phyloP scores from a whole-genome alignment of 768 basidiomycete species.

The Mycena chlorophos region DNA sequence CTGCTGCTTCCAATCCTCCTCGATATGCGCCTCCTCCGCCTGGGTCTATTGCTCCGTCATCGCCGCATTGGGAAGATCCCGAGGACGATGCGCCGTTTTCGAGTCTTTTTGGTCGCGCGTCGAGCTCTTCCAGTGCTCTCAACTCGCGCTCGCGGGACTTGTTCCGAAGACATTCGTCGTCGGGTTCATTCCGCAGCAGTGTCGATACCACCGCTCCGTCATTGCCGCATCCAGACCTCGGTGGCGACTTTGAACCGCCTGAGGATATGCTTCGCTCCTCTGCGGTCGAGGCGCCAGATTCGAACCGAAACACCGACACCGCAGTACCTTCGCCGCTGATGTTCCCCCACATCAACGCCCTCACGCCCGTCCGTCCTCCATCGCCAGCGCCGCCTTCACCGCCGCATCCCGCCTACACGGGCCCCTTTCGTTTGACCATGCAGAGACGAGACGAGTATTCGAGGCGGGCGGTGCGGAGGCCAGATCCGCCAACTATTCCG shows the following conservation, averaged over 20 bases:
- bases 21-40: not conserved
- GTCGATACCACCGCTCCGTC: constrained; percentile 24
- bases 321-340: too few relatives aligned
- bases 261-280: constrained; percentile 13
- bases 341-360: too few relatives aligned
- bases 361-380: constrained; percentile 13
- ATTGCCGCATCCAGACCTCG: constrained; percentile 34
- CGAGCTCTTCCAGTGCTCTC: not conserved
- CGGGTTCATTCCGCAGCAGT: constrained; percentile 25
- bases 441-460: constrained; percentile 31
- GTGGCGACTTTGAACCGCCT: constrained; percentile 24
- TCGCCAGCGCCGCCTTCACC: constrained; percentile 14
- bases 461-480: constrained; percentile 16
- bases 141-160: not conserved
- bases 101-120: constrained; percentile 9
- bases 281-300: too few relatives aligned
- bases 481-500: constrained; percentile 35
- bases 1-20: not conserved
- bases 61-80: constrained; percentile 1
- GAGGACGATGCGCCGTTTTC: constrained; percentile 15
- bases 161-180: constrained; percentile 11
- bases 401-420: constrained; percentile 42
- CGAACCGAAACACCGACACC: too few relatives aligned
- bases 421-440: constrained; percentile 51
- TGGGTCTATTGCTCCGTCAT: too few relatives aligned